These are phyloP conservation scores for Candida yuanshanica DNA, from an alignment of 805 yeast genomes.

Conservation along the genomic window DNA sequence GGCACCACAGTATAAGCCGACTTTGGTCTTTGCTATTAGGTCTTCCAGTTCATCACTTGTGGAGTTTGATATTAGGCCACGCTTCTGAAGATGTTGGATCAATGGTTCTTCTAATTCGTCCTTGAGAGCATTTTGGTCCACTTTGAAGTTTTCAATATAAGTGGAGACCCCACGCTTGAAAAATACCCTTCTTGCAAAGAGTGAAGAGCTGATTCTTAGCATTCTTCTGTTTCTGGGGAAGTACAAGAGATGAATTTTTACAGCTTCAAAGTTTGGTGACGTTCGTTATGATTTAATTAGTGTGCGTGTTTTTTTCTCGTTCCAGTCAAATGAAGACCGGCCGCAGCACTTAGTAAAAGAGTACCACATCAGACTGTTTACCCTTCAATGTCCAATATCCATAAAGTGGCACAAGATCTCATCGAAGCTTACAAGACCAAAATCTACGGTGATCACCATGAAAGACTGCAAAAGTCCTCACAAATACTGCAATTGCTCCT, in stretches of 20 bases:
- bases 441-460: neutral
- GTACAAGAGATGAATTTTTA: too few relatives aligned
- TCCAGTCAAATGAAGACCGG: too few relatives aligned
- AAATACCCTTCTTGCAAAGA: neutral
- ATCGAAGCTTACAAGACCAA: neutral
- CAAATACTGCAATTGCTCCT: neutral
- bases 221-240: too few relatives aligned
- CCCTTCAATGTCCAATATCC: neutral
- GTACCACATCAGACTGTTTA: too few relatives aligned
- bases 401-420: neutral
- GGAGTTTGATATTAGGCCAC: slow-evolving; percentile 41
- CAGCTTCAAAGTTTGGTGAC: too few relatives aligned
- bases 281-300: too few relatives aligned
- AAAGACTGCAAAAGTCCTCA: neutral
- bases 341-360: too few relatives aligned
- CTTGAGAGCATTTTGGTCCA: slow-evolving; percentile 17
- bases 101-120: slow-evolving; percentile 34
- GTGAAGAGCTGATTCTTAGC: neutral
- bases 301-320: too few relatives aligned
- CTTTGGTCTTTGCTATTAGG: slow-evolving; percentile 26
- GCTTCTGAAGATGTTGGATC: slow-evolving; percentile 32
- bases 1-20: slow-evolving; percentile 85
- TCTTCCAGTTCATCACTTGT: slow-evolving; percentile 30
- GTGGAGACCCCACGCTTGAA: neutral
- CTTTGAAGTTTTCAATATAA: slow-evolving; percentile 5